phyloP scores from a whole-genome alignment of 176 grass and related monocot genomes.

The Triticum urartu region DNA sequence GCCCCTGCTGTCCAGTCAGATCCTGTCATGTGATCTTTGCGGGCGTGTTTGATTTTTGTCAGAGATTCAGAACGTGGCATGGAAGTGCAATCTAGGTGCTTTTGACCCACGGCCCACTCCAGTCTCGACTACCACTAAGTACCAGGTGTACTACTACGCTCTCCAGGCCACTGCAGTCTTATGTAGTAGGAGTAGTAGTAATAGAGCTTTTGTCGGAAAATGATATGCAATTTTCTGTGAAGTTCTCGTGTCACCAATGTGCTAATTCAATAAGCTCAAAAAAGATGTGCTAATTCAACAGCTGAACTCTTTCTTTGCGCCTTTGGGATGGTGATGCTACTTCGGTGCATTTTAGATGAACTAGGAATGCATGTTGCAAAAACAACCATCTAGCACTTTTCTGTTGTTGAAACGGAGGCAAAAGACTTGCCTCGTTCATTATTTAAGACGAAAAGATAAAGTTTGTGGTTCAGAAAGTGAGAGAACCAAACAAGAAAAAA shows the following conservation, averaged over 20 bases:
- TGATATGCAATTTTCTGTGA: neutral
- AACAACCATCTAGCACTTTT: too few species aligned
- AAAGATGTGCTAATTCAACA: neutral
- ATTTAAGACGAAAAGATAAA: too few species aligned
- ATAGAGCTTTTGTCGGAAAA: neutral
- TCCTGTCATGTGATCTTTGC: constrained; percentile 48
- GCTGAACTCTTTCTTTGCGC: neutral
- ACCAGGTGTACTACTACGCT: neutral
- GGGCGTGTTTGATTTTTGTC: constrained; percentile 48
- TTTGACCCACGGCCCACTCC: constrained; percentile 38
- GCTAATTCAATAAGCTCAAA: neutral
- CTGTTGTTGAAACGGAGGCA: too few species aligned
- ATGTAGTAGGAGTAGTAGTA: neutral
- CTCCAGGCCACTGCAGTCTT: neutral
- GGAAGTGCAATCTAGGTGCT: constrained; percentile 33
- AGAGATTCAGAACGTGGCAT: constrained; percentile 28
- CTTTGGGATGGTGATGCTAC: neutral
- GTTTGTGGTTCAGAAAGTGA: too few species aligned
- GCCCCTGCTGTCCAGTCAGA: constrained; percentile 26
- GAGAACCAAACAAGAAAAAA: too few species aligned
- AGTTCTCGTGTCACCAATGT: neutral
- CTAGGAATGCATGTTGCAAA: too few species aligned
- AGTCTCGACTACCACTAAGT: neutral
- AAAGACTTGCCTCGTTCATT: too few species aligned
- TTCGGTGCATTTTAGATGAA: too few species aligned